Evolutionary conservation across 2,329 filamentous ascomycete genomes (phyloP).

Genomic region (Alternaria angustiovoidea): DNA sequence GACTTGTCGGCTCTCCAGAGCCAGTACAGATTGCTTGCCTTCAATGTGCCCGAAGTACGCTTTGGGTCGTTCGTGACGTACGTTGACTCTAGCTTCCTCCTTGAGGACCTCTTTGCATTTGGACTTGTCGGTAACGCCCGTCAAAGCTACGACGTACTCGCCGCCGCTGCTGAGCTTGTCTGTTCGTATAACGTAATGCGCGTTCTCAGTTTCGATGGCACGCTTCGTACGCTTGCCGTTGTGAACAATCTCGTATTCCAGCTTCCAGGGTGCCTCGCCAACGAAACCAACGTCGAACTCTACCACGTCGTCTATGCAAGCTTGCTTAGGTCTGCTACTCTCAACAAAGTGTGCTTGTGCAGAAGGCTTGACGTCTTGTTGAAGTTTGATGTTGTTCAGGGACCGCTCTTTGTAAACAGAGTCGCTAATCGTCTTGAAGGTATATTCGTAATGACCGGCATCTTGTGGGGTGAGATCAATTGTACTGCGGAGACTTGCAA

Average conservation of each 20-base stretch:
- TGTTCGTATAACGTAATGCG: constrained; percentile 76
- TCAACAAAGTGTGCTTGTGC: constrained; percentile 77
- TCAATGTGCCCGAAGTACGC: constrained; percentile 87
- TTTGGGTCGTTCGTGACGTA: constrained; percentile 86
- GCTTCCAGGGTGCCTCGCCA: constrained; percentile 84
- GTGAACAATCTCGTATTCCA: constrained; percentile 94
- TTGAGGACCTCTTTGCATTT: constrained; percentile 87
- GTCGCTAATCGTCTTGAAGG: constrained; percentile 83
- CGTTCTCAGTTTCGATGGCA: constrained; percentile 68
- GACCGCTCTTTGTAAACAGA: constrained; percentile 72
- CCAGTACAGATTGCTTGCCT: constrained; percentile 75
- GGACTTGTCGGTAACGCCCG: constrained; percentile 83
- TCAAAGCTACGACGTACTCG: constrained; percentile 87
- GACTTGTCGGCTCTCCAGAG: constrained; percentile 77
- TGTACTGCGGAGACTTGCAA: constrained; percentile 79
- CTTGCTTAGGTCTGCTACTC: constrained; percentile 64
- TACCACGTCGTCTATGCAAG: constrained; percentile 84
- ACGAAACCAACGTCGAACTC: constrained; percentile 76
- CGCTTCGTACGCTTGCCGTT: constrained; percentile 82
- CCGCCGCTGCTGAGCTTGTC: constrained; percentile 79
- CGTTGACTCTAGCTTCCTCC: constrained; percentile 83
- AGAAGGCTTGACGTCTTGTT: constrained; percentile 92
- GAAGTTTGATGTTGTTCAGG: constrained; percentile 68
- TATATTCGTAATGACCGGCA: constrained; percentile 86
- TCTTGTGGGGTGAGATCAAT: constrained; percentile 81